phyloP scores from a whole-genome alignment of 1,284 basidiomycete genomes.

The Erythrobasidium hasegawianum region DNA sequence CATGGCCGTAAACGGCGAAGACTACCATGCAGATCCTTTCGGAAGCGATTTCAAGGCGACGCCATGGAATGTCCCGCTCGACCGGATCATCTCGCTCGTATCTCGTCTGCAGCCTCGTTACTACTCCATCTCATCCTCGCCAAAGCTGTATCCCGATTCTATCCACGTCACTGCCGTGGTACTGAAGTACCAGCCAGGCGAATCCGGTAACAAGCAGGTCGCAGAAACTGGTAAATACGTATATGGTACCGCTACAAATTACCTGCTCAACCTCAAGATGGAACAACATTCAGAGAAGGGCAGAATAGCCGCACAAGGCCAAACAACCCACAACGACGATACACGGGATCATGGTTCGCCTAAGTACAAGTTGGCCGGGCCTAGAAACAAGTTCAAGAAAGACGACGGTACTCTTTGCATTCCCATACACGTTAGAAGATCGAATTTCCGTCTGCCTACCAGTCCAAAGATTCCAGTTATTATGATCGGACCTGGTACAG shows the following conservation, averaged over 20 bases:
- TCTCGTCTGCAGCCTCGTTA: conserved; percentile 92
- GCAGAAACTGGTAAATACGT: conserved; percentile 59
- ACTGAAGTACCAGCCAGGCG: conserved; percentile 72
- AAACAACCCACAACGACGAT: conserved; percentile 53
- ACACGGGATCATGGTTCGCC: conserved; percentile 56
- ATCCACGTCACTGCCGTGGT: conserved; percentile 96
- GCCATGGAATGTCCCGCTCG: conserved; percentile 90
- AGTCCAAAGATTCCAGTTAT: conserved; percentile 97
- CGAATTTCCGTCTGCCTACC: conserved; percentile 93
- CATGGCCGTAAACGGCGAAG: conserved; percentile 78
- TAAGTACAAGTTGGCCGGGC: conserved; percentile 79
- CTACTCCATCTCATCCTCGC: conserved; percentile 97
- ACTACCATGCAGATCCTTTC: conserved; percentile 53
- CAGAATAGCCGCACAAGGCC: conserved; percentile 51
- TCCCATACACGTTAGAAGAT: conserved; percentile 89
- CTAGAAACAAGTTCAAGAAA: conserved; percentile 79
- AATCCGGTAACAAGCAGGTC: conserved; percentile 41
- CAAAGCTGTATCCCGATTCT: conserved; percentile 79
- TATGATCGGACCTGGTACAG: conserved; percentile 97
- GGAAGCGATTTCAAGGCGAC: conserved; percentile 60
- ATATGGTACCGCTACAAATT: conserved; percentile 85
- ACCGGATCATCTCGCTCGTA: conserved; percentile 87
- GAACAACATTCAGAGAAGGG: conserved; percentile 56
- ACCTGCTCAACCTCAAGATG: conserved; percentile 83
- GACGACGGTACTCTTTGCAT: conserved; percentile 49